Percentiles rank a stretch among this genome's conserved stretches.
Conservation (phyloP, 148 eudicot genomes). For the Gaultheria prostrata region DNA sequence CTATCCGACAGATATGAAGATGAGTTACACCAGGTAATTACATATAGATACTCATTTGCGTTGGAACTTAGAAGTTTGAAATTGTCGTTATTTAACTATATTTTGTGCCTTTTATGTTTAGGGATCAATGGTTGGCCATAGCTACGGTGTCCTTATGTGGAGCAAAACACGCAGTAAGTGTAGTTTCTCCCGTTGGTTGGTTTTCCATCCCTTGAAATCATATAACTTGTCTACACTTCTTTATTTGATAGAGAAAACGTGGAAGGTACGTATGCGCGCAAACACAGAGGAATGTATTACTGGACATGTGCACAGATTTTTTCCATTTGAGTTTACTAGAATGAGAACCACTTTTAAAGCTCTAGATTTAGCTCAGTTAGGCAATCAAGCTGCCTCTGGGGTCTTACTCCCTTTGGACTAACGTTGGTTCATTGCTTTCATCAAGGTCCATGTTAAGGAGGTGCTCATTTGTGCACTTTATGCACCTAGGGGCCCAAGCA, state of each 20-base stretch:
- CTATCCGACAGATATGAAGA: slow-evolving; percentile 77
- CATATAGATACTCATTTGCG: not conserved
- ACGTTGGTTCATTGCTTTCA: not conserved
- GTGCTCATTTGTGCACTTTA: too few species aligned
- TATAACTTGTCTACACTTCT: not conserved
- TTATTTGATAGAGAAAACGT: slow-evolving; percentile 66
- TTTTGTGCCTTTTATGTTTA: slow-evolving; percentile 23
- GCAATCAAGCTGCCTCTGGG: too few species aligned
- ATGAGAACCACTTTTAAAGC: not conserved
- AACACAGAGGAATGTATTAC: not conserved
- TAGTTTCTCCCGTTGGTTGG: slow-evolving; percentile 6
- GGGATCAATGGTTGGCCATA: slow-evolving; percentile 98
- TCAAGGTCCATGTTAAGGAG: not conserved
- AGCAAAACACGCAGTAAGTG: slow-evolving; percentile 92
- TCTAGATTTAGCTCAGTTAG: not conserved
- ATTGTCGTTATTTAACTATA: not conserved
- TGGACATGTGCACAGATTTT: too few species aligned
- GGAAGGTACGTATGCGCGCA: slow-evolving; percentile 92
- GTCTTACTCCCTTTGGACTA: too few species aligned
- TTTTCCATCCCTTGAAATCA: not conserved
- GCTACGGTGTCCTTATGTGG: slow-evolving; percentile 92
- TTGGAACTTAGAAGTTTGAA: not conserved
- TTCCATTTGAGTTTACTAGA: not conserved
- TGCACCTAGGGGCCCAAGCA: not conserved
- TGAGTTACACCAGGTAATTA: slow-evolving; percentile 79